Conservation (phyloP, 495 filamentous ascomycete species). For the Neurospora sp. region DNA sequence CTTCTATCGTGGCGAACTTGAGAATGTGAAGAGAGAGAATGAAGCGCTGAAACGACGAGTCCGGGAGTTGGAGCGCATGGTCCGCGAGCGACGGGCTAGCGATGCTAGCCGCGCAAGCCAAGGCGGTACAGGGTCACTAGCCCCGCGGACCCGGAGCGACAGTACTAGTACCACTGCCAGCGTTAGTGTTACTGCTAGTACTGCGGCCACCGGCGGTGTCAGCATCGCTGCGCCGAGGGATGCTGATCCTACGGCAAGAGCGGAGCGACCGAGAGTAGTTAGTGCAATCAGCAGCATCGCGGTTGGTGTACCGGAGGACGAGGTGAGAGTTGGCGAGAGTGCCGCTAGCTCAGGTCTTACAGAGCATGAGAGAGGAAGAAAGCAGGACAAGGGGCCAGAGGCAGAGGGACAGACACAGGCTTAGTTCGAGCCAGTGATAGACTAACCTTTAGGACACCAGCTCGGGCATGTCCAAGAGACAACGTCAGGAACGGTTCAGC, state of each 20-base stretch:
- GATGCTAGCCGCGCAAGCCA: constrained; percentile 25
- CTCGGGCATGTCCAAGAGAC: not conserved
- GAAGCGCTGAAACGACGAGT: constrained; percentile 63
- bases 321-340: constrained; percentile 46
- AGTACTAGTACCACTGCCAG: constrained; percentile 31
- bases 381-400: not conserved
- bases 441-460: not conserved
- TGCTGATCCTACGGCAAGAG: constrained; percentile 1
- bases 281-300: constrained; percentile 29
- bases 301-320: constrained; percentile 38
- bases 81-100: constrained; percentile 36
- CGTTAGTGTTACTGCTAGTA: constrained; percentile 29
- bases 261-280: constrained; percentile 23
- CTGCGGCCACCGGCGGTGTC: constrained; percentile 15
- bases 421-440: not conserved
- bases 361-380: not conserved
- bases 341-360: constrained; percentile 37
- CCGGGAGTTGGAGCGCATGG: constrained; percentile 55
- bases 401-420: not conserved
- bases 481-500: not conserved
- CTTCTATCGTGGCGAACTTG: constrained; percentile 59
- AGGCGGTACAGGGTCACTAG: not conserved
- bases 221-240: constrained; percentile 22
- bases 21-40: constrained; percentile 69
- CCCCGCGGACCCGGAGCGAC: constrained; percentile 19